These are phyloP conservation scores for Jaapia argillacea DNA, from an alignment of 768 basidiomycete genomes.

Conservation along the genomic window DNA sequence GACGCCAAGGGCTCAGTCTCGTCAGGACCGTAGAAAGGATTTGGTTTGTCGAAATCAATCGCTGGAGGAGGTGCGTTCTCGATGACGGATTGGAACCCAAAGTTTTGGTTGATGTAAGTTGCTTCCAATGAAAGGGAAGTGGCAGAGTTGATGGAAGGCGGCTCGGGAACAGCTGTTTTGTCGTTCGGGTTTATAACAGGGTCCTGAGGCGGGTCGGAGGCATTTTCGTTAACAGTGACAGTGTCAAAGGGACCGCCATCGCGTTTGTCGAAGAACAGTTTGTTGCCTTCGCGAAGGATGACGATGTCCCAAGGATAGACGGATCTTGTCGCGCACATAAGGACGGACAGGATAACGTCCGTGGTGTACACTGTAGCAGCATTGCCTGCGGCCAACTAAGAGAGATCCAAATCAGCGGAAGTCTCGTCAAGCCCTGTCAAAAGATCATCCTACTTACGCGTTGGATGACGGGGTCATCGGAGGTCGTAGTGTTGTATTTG, in stretches of 20 bases:
- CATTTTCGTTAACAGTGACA: constrained; percentile 98
- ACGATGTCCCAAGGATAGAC: constrained; percentile 99
- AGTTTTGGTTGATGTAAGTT: constrained; percentile 98
- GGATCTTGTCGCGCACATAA: constrained; percentile 94
- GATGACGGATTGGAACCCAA: constrained; percentile 89
- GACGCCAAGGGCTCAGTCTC: constrained; percentile 94
- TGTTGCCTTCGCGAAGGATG: constrained; percentile 86
- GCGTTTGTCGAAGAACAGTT: constrained; percentile 94
- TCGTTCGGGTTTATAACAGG: constrained; percentile 71
- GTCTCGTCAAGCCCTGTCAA: constrained; percentile 2
- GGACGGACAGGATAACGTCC: constrained; percentile 86
- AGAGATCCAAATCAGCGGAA: too few relatives aligned
- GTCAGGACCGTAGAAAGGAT: constrained; percentile 91
- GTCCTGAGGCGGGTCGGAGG: constrained; percentile 87
- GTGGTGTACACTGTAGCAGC: constrained; percentile 88
- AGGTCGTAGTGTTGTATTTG: constrained; percentile 95
- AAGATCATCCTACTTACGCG: constrained; percentile 39
- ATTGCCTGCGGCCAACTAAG: constrained; percentile 68
- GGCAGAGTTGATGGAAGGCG: constrained; percentile 84
- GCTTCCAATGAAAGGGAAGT: constrained; percentile 93
- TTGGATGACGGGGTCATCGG: constrained; percentile 95
- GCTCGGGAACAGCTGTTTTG: constrained; percentile 50
- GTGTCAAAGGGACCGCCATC: constrained; percentile 96
- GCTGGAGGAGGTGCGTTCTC: constrained; percentile 55
- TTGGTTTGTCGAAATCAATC: constrained; percentile 74